Percentiles rank a stretch among this genome's conserved stretches.
These are phyloP conservation scores for Leccinum truebloodii DNA, from an alignment of 768 basidiomycete genomes.

Conservation along the genomic window DNA sequence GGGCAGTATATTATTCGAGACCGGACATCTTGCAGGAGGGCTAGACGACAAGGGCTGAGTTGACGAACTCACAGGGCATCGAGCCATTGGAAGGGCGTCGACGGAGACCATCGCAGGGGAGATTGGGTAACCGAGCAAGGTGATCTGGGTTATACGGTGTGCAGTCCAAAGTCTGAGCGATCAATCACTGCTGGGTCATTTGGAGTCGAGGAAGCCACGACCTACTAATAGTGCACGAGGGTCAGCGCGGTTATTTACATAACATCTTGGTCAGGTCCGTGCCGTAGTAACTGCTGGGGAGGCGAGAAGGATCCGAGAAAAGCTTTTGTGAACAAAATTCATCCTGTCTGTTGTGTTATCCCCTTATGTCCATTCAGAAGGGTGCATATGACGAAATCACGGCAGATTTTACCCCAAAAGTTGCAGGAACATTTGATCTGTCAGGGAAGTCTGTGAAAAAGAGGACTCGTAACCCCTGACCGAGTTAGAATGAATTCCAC, in stretches of 20 bases:
- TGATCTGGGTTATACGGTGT: neutral
- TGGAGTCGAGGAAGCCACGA: neutral
- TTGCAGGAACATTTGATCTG: neutral
- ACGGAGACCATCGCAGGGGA: neutral
- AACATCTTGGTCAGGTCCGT: neutral
- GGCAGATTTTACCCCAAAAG: neutral
- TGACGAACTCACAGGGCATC: constrained; percentile 4
- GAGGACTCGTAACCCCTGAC: neutral
- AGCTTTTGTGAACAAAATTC: neutral
- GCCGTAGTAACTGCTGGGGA: neutral
- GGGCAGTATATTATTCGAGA: neutral
- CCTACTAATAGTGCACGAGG: neutral
- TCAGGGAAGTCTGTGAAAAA: neutral
- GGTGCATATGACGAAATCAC: neutral
- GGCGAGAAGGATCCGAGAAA: neutral
- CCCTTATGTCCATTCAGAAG: too few species aligned
- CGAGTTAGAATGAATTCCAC: neutral
- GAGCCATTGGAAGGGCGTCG: neutral
- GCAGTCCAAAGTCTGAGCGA: neutral
- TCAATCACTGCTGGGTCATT: neutral
- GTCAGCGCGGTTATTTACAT: neutral
- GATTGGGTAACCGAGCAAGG: neutral
- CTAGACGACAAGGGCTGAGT: neutral
- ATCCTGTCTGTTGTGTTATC: neutral
- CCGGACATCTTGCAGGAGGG: constrained; percentile 7